phyloP scores from a whole-genome alignment of 2,329 filamentous ascomycete genomes.

The Colletotrichum noveboracense region DNA sequence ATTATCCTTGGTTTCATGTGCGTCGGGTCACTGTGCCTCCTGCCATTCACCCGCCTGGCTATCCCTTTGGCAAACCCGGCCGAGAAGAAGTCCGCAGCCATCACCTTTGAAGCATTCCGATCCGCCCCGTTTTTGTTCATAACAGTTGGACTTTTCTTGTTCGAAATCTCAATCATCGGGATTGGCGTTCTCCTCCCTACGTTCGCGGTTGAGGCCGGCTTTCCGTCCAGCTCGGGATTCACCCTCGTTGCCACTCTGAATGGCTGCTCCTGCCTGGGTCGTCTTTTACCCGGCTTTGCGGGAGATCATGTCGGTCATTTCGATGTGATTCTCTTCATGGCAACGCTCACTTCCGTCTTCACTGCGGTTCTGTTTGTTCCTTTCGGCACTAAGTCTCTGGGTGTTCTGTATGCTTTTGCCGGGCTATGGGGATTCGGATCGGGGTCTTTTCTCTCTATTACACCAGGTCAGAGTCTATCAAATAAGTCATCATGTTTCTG shows the following conservation, averaged over 20 bases:
- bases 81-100: slow-evolving; percentile 24
- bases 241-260: slow-evolving; percentile 50
- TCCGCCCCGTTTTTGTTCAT: slow-evolving; percentile 46
- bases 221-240: slow-evolving; percentile 43
- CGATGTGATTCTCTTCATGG: slow-evolving; percentile 38
- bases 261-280: slow-evolving; percentile 44
- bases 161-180: slow-evolving; percentile 54
- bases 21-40: slow-evolving; percentile 36
- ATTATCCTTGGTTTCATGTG: slow-evolving; percentile 29
- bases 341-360: slow-evolving; percentile 27
- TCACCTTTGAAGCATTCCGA: slow-evolving; percentile 46
- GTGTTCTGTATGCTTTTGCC: slow-evolving; percentile 46
- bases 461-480: slow-evolving; percentile 26
- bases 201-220: slow-evolving; percentile 40
- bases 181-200: slow-evolving; percentile 50
- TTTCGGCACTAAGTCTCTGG: slow-evolving; percentile 41
- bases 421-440: slow-evolving; percentile 53
- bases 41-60: slow-evolving; percentile 29
- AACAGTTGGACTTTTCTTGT: slow-evolving; percentile 45
- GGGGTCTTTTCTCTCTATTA: slow-evolving; percentile 50
- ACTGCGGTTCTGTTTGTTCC: slow-evolving; percentile 50
- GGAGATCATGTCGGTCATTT: slow-evolving; percentile 49
- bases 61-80: background rate
- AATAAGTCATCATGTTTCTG: background rate
- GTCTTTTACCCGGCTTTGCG: slow-evolving; percentile 46